Conservation (phyloP, 306 rosid genomes). For the Malus sylvestris region DNA sequence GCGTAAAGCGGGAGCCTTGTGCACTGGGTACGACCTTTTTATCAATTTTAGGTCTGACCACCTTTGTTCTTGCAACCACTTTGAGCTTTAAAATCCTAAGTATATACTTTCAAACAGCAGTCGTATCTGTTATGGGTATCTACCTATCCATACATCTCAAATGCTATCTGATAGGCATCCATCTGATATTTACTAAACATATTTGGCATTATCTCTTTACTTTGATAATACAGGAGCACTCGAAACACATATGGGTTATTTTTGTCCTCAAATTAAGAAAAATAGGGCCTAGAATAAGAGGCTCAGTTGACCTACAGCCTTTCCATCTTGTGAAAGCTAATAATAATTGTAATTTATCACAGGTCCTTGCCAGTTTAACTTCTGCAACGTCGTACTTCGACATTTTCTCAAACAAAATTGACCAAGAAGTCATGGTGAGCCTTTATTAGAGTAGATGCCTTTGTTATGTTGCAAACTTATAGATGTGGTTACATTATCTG, state of each 20-base stretch:
- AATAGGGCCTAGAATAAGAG: neutral
- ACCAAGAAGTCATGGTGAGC: slow-evolving; percentile 62
- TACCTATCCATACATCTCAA: neutral
- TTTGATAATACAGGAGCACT: neutral
- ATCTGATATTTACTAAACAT: neutral
- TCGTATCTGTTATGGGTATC: neutral
- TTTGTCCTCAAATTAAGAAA: neutral
- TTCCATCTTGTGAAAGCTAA: slow-evolving; percentile 9
- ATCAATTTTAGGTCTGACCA: neutral
- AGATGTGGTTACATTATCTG: slow-evolving; percentile 13
- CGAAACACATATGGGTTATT: neutral
- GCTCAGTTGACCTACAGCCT: neutral
- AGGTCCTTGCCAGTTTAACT: slow-evolving; percentile 75
- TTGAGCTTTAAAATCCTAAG: neutral
- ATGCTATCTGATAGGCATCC: neutral
- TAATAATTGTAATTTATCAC: slow-evolving; percentile 15
- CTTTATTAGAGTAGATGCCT: slow-evolving; percentile 12
- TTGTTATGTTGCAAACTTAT: slow-evolving; percentile 5
- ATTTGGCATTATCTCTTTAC: neutral
- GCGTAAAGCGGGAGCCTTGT: no score
- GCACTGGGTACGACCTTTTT: no score
- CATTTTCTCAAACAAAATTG: slow-evolving; percentile 55
- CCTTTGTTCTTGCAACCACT: neutral
- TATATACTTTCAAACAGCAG: neutral
- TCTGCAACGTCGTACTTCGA: slow-evolving; percentile 75